phyloP scores from a whole-genome alignment of 1,284 basidiomycete genomes.

The Macrocybe sp. region DNA sequence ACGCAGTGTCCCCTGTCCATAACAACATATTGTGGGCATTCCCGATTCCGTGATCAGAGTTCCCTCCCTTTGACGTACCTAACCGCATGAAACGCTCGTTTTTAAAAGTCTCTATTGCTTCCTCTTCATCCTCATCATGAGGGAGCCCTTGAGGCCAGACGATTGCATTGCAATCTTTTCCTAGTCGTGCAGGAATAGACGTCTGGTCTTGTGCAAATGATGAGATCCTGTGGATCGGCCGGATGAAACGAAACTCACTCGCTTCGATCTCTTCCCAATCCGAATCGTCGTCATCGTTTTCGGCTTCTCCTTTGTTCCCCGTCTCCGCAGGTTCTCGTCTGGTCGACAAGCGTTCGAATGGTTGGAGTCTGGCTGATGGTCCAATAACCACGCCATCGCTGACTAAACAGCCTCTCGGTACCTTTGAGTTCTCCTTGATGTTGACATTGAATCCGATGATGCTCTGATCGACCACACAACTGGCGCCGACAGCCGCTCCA shows the following conservation, averaged over 20 bases:
- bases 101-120: constrained; percentile 50
- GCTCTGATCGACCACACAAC: constrained; percentile 70
- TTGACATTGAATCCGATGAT: constrained; percentile 76
- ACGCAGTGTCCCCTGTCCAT: constrained; percentile 50
- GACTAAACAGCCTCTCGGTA: constrained; percentile 72
- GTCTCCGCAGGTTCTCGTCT: constrained; percentile 32
- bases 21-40: no score
- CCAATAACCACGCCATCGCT: constrained; percentile 80
- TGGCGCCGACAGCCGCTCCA: constrained; percentile 71
- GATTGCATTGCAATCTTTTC: constrained; percentile 61
- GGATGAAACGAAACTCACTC: constrained; percentile 33
- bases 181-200: constrained; percentile 41
- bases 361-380: constrained; percentile 60
- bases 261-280: constrained; percentile 64
- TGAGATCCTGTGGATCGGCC: background rate
- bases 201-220: constrained; percentile 34
- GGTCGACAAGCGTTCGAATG: constrained; percentile 70
- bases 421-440: constrained; percentile 59
- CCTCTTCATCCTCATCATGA: constrained; percentile 58
- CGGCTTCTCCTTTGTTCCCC: constrained; percentile 21
- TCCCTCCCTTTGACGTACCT: constrained; percentile 31
- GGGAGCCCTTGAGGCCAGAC: constrained; percentile 57
- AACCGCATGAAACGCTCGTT: constrained; percentile 71
- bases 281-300: constrained; percentile 44
- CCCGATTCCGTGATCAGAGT: no score